Evolutionary conservation across 2,329 filamentous ascomycete species (phyloP), one percentile per base, ranked within the genome.

Genomic region (Zelopaecilomyces penicillatus): DNA sequence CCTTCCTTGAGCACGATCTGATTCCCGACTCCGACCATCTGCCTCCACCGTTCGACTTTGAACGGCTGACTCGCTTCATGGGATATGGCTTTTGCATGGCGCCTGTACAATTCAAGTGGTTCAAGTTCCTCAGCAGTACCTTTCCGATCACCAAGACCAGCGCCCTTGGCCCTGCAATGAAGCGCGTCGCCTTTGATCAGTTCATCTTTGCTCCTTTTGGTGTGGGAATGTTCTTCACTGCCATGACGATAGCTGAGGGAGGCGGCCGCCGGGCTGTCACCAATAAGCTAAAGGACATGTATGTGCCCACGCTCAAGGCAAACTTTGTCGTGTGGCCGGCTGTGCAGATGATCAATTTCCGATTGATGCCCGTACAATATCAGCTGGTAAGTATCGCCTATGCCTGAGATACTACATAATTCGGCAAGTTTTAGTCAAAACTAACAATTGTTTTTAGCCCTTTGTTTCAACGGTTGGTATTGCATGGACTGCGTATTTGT

Each of bases 401-500:
- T 12, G 9, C 28, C 28, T 32, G 29, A 30, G 10, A 11, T 19
- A 6, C 7, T 2, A 11, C 26, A 5, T 30, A 11, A 19, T 19
- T 19, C 19, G 19, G 19, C 19, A 19, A 19, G 19, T 19, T 19
- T 19, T 19, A 3, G 19, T 19, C 19, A 19, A 19, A 19, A 19
- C 50, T 57, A 45, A 57, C 36, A 12, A 7, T 32, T 3, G n/a
- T 5, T 35, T 3, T 31, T 26, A 95, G 90, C 91, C 91, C 1
- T 97, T 98, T 61, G 91, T 96, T 6, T 96, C 91, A 11, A 94
- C 87, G 6, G 69, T 98, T 45, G 91, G 91, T 74, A 97, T 97
- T 57, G 89, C 89, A 31, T 97, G 91, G 93, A 97, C 93, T 8
- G 91, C 90, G 19, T 98, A 96, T 65, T 79, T 98, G 8, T 96